Evolutionary conservation across 306 rosid genomes (phyloP).

Genomic region (Bauhinia variegata): DNA sequence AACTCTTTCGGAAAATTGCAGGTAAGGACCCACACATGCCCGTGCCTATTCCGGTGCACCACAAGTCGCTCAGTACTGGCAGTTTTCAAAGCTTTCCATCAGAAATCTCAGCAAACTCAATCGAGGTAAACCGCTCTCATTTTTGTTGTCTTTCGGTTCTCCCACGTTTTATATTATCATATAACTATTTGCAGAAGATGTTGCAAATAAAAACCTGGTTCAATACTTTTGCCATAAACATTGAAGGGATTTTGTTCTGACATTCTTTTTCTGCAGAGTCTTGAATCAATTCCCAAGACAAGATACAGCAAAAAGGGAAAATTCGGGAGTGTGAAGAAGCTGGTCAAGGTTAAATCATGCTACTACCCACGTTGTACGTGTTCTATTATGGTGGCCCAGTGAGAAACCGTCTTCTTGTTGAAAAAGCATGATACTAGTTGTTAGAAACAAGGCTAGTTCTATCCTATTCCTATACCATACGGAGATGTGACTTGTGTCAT

Average conservation of each 20-base stretch:
- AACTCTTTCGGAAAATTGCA: constrained; percentile 31
- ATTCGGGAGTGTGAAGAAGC: constrained; percentile 49
- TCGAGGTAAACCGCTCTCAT: constrained; percentile 21
- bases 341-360: constrained; percentile 56
- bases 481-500: too few relatives aligned
- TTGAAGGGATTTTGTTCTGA: neutral
- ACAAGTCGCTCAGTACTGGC: constrained; percentile 40
- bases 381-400: constrained; percentile 46
- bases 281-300: constrained; percentile 38
- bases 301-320: constrained; percentile 43
- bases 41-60: constrained; percentile 5
- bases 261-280: constrained; percentile 28
- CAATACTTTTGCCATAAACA: neutral
- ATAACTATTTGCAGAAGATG: neutral
- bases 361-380: constrained; percentile 50
- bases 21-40: constrained; percentile 27
- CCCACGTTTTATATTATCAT: neutral
- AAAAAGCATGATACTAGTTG: constrained; percentile 38
- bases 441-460: constrained; percentile 18
- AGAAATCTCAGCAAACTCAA: neutral
- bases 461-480: too few relatives aligned
- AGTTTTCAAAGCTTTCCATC: constrained; percentile 16
- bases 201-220: neutral
- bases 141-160: neutral
- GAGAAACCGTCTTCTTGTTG: constrained; percentile 37